Percentiles rank a stretch among this genome's conserved stretches.
Evolutionary conservation across 208 protist species (phyloP).

Genomic region (Trypanosoma lewisi): DNA sequence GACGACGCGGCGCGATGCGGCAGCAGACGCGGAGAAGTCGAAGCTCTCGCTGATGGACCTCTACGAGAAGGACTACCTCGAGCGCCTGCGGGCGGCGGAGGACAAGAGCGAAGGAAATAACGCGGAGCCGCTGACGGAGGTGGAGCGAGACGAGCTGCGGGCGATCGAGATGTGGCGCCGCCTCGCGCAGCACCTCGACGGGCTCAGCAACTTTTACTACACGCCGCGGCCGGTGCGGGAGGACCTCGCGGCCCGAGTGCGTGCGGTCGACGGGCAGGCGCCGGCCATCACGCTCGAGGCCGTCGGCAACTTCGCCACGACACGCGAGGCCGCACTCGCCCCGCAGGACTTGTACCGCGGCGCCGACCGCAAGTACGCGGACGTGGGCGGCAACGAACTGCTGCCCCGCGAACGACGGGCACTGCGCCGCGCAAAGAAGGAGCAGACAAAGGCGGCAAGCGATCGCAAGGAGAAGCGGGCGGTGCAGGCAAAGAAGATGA

Average conservation of each 20-base stretch:
- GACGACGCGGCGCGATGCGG: slow-evolving; percentile 47
- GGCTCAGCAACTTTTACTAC: slow-evolving; percentile 91
- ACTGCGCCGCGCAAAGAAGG: slow-evolving; percentile 79
- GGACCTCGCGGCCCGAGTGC: slow-evolving; percentile 84
- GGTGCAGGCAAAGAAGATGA: slow-evolving; percentile 34
- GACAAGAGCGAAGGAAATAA: slow-evolving; percentile 33
- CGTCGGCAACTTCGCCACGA: slow-evolving; percentile 81
- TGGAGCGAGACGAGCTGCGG: slow-evolving; percentile 90
- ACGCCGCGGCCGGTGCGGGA: slow-evolving; percentile 86
- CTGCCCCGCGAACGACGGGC: slow-evolving; percentile 67
- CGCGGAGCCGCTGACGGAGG: slow-evolving; percentile 86
- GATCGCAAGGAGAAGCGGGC: slow-evolving; percentile 34
- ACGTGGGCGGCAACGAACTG: slow-evolving; percentile 75
- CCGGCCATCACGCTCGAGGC: slow-evolving; percentile 82
- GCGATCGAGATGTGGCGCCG: slow-evolving; percentile 90
- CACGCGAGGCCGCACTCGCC: slow-evolving; percentile 72
- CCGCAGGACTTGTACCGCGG: slow-evolving; percentile 87
- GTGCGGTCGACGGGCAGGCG: slow-evolving; percentile 78
- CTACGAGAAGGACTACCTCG: slow-evolving; percentile 91
- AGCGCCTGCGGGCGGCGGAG: slow-evolving; percentile 65
- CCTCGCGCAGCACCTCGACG: slow-evolving; percentile 87
- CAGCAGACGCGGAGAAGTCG: slow-evolving; percentile 81
- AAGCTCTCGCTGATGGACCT: slow-evolving; percentile 90
- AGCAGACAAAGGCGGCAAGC: slow-evolving; percentile 33
- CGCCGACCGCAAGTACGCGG: slow-evolving; percentile 52